Evolutionary conservation across 2,329 filamentous ascomycete genomes (phyloP).

Genomic region (Bertia moriformis): DNA sequence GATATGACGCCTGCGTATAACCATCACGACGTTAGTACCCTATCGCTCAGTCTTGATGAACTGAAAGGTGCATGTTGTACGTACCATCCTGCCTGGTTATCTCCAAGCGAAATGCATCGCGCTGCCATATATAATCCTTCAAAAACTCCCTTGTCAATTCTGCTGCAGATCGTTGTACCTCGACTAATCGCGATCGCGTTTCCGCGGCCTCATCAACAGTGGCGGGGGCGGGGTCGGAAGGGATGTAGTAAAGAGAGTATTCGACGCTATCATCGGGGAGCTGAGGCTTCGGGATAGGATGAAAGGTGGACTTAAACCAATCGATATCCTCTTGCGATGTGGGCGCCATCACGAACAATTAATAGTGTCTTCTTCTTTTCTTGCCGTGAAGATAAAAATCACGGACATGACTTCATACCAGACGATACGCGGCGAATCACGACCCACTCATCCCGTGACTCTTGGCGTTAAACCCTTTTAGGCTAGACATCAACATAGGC

Average conservation of each 20-base stretch:
- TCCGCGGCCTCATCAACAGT: neutral
- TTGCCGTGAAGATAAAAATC: neutral
- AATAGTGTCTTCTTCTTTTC: neutral
- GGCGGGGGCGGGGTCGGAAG: slow-evolving; percentile 1
- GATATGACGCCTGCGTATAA: neutral
- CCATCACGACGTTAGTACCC: too few species aligned
- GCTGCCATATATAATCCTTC: slow-evolving; percentile 1
- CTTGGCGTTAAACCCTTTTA: neutral
- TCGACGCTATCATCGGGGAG: slow-evolving; percentile 8
- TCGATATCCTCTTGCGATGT: neutral
- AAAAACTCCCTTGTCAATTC: slow-evolving; percentile 6
- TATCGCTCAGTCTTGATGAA: too few species aligned
- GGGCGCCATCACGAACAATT: neutral
- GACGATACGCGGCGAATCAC: neutral
- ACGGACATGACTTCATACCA: neutral
- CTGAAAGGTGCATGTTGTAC: neutral
- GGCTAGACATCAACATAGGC: neutral
- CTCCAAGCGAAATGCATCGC: neutral
- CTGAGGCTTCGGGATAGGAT: slow-evolving; percentile 6
- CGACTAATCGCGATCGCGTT: slow-evolving; percentile 3
- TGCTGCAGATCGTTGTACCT: slow-evolving; percentile 3
- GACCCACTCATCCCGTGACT: neutral
- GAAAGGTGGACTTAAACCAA: slow-evolving; percentile 1
- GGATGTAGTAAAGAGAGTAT: slow-evolving; percentile 4
- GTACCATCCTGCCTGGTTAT: neutral